Percentiles rank a stretch among this genome's conserved stretches.
Conservation (phyloP, 1,139 yeast genomes). For the Arxiozyma telluris region DNA sequence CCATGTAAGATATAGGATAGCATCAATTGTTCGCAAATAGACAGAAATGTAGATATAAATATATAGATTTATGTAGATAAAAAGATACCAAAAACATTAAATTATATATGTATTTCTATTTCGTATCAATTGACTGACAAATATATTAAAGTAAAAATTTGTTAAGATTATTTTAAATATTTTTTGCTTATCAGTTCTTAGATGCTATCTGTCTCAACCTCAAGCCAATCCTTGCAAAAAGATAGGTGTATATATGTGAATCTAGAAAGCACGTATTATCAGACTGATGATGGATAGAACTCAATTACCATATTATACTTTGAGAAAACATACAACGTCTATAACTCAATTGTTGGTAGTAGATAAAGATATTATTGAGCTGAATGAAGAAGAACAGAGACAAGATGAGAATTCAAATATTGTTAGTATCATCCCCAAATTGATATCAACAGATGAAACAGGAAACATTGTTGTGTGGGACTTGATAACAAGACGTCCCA, state of each 20-base stretch:
- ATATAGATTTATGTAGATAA: too few relatives aligned
- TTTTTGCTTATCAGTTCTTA: not conserved
- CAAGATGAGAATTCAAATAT: not conserved
- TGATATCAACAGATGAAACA: slow-evolving; percentile 24
- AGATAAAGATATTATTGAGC: not conserved
- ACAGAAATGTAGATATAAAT: too few relatives aligned
- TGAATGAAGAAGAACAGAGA: not conserved
- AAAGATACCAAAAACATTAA: not conserved
- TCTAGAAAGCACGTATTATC: not conserved
- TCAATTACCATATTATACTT: slow-evolving; percentile 9
- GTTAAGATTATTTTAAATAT: not conserved
- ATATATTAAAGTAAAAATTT: too few relatives aligned
- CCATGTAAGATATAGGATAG: not conserved
- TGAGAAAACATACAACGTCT: slow-evolving; percentile 14
- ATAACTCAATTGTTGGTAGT: slow-evolving; percentile 10
- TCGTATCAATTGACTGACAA: not conserved
- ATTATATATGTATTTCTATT: too few relatives aligned
- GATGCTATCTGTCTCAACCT: too few relatives aligned
- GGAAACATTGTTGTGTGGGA: slow-evolving; percentile 26
- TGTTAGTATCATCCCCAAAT: slow-evolving; percentile 8
- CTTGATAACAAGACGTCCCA: slow-evolving; percentile 23
- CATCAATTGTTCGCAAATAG: too few relatives aligned
- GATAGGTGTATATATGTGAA: not conserved
- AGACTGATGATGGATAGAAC: not conserved
- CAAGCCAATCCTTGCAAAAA: not conserved